Base-by-base conservation (phyloP, 352 stramenopile species). In the Globisporangium canariense region DNA sequence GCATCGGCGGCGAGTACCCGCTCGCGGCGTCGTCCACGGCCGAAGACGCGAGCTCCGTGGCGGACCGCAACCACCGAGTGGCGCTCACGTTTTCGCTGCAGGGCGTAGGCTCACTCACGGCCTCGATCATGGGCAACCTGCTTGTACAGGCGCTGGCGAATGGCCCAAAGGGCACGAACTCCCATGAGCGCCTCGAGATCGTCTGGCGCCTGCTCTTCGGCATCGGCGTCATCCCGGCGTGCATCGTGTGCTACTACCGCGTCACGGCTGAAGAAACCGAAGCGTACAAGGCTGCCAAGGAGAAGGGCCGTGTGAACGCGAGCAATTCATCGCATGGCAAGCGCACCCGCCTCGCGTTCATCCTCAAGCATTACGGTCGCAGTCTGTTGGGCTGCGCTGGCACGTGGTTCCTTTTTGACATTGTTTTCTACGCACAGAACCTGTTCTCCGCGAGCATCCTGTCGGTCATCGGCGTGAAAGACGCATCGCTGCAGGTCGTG, bases 391-490 rank as follows among this genome's bases (percentile, higher is more conserved):
- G 85, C 1, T 90, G 79, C 43, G 85, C 87, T 0, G 83, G 80
- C 60, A 81, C 81, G 54, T 96, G 88, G 86, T 93, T 96, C 67
- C 77, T 94, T 11, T 93, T 94, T 64, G 88, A 94, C 63, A 88
- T 96, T 58, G 79, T 91, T 2, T 94, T 88, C 58, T 91, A 89
- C 65, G 79, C 83, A 2, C 81, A 91, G 64, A 90, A 89, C 54
- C 67, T 94, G 14, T 94, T 93, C 65, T 90, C 81, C 11, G 81
- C 81, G 14, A 87, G 73, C 38, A 89, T 93, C 38, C 45, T 91
- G 38, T 74, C 70, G 0, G 78, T 90, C 16, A 68, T 91, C 10
- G 81, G 81, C 18, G 70, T 88, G n/a, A 20, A 72, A 0, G 64
- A 89, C 52, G 50, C 74, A 3, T 83, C 78, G 6, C 67, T 93